Evolutionary conservation across 2,329 filamentous ascomycete genomes (phyloP).

Genomic region (Scedosporium boydii): DNA sequence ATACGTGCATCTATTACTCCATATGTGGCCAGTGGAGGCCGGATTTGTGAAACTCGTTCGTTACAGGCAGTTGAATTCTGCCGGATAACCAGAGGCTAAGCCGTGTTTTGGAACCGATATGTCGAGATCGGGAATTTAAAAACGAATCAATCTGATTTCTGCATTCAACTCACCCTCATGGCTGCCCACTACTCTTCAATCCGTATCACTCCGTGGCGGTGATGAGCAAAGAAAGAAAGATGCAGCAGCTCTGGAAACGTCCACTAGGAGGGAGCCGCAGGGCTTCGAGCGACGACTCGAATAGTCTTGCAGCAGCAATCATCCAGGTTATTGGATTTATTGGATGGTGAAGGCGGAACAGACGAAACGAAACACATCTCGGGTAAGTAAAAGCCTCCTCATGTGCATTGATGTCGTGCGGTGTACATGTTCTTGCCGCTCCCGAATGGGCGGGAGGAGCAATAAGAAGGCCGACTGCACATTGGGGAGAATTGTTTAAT

Average conservation of each 20-base stretch:
- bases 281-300: background rate
- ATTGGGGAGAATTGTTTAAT: background rate
- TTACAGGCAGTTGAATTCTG: slow-evolving; percentile 8
- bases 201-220: background rate
- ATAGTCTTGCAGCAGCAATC: background rate
- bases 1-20: background rate
- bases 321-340: background rate
- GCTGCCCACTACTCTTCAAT: background rate
- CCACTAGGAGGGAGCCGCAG: background rate
- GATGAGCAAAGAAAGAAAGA: background rate
- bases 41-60: slow-evolving; percentile 5
- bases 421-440: background rate
- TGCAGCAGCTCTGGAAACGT: background rate
- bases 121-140: background rate
- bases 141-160: background rate
- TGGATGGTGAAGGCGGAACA: background rate
- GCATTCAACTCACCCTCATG: background rate
- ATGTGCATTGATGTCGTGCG: background rate
- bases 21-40: background rate
- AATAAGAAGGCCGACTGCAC: background rate
- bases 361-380: background rate
- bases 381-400: background rate
- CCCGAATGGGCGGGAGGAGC: background rate
- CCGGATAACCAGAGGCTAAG: background rate
- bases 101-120: background rate